Evolutionary conservation across 1,139 yeast species (phyloP), one percentile per base, ranked within the genome.

Genomic region (Arxiozyma slooffiae): DNA sequence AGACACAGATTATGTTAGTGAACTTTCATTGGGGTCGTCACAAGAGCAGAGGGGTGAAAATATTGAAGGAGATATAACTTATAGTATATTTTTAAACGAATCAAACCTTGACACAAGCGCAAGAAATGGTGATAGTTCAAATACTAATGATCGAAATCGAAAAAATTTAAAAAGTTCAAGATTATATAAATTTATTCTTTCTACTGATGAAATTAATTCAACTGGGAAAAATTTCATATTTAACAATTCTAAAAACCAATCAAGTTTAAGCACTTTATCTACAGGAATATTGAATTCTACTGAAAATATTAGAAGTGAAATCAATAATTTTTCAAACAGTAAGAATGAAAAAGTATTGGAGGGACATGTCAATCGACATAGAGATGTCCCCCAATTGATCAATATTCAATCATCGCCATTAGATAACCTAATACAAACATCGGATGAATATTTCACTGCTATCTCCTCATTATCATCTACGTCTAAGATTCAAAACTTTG

Each of bases 201-300:
- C 45, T 3, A 30, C 16, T 42, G 45, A 42, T 34, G 45, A 42
- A 16, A 20, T 42, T 42, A 18, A 18, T 6, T 34, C 45, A 42
- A 42, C 14, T 42, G 14, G n/a, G 17, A 17, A 23, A 30, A 44
- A 34, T 22, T 11, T 21, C 1, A 4, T 37, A 17, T 23, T 38
- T 20, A 34, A 34, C 2, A 26, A 42, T 20, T 39, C 30, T 14
- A 38, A 39, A 21, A 45, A 39, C 22, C 30, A 39, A 20, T 26
- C 38, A 45, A 45, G 48, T 45, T 22, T 39, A 21, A 39, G 20
- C 17, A 45, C 48, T 14, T 38, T 45, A 39, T 45, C 48, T 11
- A 45, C 48, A 4, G 41, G 43, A 8, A 18, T 45, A 18, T 40
- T 45, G n/a, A 45, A 45, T 38, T 38, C 38, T 20, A 20, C 20